These are phyloP conservation scores for Exophiala sp. DNA, from an alignment of 2,329 filamentous ascomycete species.

Conservation along the genomic window DNA sequence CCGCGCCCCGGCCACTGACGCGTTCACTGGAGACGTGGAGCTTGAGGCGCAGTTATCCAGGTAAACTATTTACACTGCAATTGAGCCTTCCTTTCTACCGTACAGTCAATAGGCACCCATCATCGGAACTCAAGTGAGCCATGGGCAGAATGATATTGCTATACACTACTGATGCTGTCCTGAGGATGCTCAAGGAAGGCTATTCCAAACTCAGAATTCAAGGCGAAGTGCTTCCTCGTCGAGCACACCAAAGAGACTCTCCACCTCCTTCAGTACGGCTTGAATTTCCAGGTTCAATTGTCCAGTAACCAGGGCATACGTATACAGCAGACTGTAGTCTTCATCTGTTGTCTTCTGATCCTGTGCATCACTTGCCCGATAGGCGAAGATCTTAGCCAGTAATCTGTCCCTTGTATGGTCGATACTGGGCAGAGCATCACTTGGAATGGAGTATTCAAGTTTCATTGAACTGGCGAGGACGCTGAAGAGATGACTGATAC, in stretches of 20 bases:
- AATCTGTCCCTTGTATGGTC: conserved; percentile 73
- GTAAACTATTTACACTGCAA: too few relatives aligned
- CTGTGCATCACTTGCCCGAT: conserved; percentile 61
- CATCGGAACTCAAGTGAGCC: too few relatives aligned
- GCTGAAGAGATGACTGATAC: conserved; percentile 79
- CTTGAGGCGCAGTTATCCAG: not conserved
- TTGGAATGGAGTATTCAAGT: conserved; percentile 82
- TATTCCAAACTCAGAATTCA: conserved; percentile 29
- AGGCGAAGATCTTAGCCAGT: conserved; percentile 80
- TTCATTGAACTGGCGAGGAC: conserved; percentile 91
- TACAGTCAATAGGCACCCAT: too few relatives aligned
- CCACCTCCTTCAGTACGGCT: conserved; percentile 50
- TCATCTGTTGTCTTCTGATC: conserved; percentile 44
- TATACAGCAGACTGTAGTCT: conserved; percentile 88
- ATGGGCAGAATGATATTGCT: not conserved
- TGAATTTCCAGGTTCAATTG: conserved; percentile 53
- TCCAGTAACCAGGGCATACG: conserved; percentile 65
- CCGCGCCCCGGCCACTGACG: not conserved
- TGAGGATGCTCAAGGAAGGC: not conserved
- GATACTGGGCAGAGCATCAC: conserved; percentile 75
- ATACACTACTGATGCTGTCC: not conserved
- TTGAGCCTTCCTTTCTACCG: too few relatives aligned
- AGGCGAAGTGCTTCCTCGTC: conserved; percentile 57
- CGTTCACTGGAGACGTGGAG: not conserved
- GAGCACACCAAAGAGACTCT: conserved; percentile 55